phyloP scores from a whole-genome alignment of 345 rosid genomes.

The Theobroma cacao region DNA sequence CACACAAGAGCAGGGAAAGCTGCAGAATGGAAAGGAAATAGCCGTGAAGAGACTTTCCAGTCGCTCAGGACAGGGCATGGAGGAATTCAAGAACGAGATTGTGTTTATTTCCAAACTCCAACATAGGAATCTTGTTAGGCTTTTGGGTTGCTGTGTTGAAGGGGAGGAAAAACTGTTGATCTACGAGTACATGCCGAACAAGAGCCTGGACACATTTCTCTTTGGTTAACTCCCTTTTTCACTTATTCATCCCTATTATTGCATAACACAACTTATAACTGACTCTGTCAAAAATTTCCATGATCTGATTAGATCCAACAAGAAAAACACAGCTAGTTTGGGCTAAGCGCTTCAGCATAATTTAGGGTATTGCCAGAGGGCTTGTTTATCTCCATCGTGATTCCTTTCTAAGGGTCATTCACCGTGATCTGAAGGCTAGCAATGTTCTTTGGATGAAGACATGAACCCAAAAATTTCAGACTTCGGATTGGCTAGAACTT shows the following conservation, averaged over 20 bases:
- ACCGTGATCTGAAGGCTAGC: conserved; percentile 27
- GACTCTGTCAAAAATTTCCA: no score
- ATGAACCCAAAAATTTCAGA: conserved; percentile 36
- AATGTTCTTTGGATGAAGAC: conserved; percentile 23
- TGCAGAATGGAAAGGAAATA: conserved; percentile 18
- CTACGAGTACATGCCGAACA: conserved; percentile 26
- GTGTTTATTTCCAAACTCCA: conserved; percentile 25
- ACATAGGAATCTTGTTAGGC: conserved; percentile 27
- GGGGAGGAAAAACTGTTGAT: conserved; percentile 22
- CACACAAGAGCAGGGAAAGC: conserved; percentile 10
- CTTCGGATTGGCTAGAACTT: conserved; percentile 31
- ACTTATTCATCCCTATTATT: neutral
- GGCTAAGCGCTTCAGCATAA: conserved; percentile 6
- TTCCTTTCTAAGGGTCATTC: conserved; percentile 25
- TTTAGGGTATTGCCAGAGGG: conserved; percentile 29
- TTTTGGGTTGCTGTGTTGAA: conserved; percentile 24
- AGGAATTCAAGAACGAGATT: conserved; percentile 32
- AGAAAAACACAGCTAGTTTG: neutral
- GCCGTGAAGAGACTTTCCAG: conserved; percentile 29
- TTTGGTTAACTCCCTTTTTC: conserved; percentile 11
- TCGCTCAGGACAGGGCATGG: conserved; percentile 23
- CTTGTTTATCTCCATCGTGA: conserved; percentile 31
- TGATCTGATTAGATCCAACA: no score
- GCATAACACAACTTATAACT: no score
- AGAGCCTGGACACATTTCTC: conserved; percentile 21